A percentile compares a stretch with the other conserved stretches of the same genome.
These are phyloP conservation scores for Chytriomyces confervae DNA, from an alignment of 192 early-diverging fungal species.

Conservation along the genomic window DNA sequence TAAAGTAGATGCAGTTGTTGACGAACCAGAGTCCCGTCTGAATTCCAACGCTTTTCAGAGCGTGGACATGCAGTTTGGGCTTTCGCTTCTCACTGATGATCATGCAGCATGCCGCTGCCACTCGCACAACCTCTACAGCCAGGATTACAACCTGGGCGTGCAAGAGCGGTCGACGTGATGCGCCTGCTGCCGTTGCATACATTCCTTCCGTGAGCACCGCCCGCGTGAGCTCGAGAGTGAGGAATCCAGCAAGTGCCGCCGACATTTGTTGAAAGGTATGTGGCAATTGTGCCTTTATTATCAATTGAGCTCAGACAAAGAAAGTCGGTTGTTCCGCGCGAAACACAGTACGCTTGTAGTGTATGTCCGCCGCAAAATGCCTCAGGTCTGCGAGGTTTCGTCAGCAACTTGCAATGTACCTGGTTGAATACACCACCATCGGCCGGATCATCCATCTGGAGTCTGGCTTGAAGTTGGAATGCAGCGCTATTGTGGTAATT, in stretches of 20 bases:
- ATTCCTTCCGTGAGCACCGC: slow-evolving; percentile 13
- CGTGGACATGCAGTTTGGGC: background rate
- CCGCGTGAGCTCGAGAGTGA: slow-evolving; percentile 15
- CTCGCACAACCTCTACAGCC: background rate
- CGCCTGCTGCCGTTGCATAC: background rate
- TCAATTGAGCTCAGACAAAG: slow-evolving; percentile 6
- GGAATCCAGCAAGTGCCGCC: slow-evolving; percentile 3
- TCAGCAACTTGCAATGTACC: background rate
- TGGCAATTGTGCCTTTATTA: background rate
- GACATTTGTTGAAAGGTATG: background rate
- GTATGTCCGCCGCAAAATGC: background rate
- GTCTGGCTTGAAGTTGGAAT: no score
- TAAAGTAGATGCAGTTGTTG: slow-evolving; percentile 21
- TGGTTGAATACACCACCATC: background rate
- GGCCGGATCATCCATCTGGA: background rate
- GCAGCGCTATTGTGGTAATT: no score
- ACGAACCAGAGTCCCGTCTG: slow-evolving; percentile 16
- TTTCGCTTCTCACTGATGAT: background rate
- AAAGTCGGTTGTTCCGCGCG: background rate
- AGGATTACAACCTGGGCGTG: slow-evolving; percentile 5
- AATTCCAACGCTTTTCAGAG: background rate
- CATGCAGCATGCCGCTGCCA: background rate
- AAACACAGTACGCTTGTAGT: background rate
- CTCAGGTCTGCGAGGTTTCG: slow-evolving; percentile 4
- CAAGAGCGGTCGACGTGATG: background rate